These are phyloP conservation scores for Prunus mume DNA, from an alignment of 306 rosid species.

Conservation along the genomic window DNA sequence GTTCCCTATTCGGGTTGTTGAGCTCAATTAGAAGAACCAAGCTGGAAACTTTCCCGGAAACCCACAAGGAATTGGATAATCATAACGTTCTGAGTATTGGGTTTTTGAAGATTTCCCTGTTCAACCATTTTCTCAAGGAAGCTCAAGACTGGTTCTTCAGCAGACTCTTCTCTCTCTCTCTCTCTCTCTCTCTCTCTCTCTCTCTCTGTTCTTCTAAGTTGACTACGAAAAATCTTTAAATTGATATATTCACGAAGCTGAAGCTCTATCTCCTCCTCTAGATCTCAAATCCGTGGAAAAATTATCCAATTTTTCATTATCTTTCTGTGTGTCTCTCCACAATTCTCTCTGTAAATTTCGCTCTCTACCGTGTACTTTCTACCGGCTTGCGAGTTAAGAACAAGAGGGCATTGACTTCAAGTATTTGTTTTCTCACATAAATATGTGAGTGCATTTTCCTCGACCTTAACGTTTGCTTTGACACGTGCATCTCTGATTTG, in stretches of 20 bases:
- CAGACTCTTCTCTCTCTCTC: slow-evolving; percentile 13
- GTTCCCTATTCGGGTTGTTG: slow-evolving; percentile 16
- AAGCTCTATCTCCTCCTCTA: slow-evolving; percentile 20
- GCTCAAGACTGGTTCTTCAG: slow-evolving; percentile 7
- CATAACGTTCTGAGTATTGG: not conserved
- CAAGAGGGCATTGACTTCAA: slow-evolving; percentile 45
- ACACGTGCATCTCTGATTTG: slow-evolving; percentile 13
- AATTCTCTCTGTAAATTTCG: slow-evolving; percentile 27
- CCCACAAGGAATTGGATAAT: slow-evolving; percentile 15
- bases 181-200: not conserved
- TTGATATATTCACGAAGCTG: slow-evolving; percentile 17
- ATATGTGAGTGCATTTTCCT: slow-evolving; percentile 17
- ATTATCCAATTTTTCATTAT: slow-evolving; percentile 10
- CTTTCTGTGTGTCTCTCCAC: slow-evolving; percentile 6
- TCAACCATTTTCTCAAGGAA: not conserved
- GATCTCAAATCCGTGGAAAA: slow-evolving; percentile 42
- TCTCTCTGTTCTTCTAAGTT: slow-evolving; percentile 7
- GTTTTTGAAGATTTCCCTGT: slow-evolving; percentile 2
- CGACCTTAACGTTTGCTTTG: slow-evolving; percentile 35
- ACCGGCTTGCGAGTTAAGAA: slow-evolving; percentile 12
- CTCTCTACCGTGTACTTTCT: slow-evolving; percentile 20
- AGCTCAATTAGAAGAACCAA: slow-evolving; percentile 38
- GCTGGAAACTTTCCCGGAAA: slow-evolving; percentile 25
- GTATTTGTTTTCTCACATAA: not conserved
- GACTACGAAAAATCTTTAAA: slow-evolving; percentile 27